Evolutionary conservation across 2,329 filamentous ascomycete species (phyloP).

Genomic region (Diaporthe batatas): DNA sequence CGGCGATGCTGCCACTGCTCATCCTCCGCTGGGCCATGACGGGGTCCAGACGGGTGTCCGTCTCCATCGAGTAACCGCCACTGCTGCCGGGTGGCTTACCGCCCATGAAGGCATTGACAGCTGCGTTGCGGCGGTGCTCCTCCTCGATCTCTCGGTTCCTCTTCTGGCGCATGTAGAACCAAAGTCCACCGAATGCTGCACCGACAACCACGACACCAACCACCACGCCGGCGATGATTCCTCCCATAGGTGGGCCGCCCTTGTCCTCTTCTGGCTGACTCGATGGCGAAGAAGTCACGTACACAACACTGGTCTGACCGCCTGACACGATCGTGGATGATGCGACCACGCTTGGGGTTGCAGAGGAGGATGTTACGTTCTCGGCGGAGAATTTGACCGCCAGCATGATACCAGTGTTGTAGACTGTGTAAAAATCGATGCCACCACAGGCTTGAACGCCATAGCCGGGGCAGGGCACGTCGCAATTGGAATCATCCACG

Average conservation of each 20-base stretch:
- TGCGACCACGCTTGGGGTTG: slow-evolving; percentile 36
- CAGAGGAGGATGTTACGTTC: slow-evolving; percentile 49
- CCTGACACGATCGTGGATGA: slow-evolving; percentile 39
- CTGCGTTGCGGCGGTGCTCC: slow-evolving; percentile 85
- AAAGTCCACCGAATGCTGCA: slow-evolving; percentile 75
- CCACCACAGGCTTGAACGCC: slow-evolving; percentile 75
- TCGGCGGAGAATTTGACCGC: slow-evolving; percentile 53
- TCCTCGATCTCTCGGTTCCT: slow-evolving; percentile 84
- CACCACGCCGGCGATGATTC: slow-evolving; percentile 89
- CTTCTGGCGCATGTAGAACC: slow-evolving; percentile 82
- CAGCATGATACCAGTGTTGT: slow-evolving; percentile 64
- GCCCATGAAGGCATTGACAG: slow-evolving; percentile 81
- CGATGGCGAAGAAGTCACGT: slow-evolving; percentile 47
- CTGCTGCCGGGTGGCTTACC: slow-evolving; percentile 72
- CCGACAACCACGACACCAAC: slow-evolving; percentile 81
- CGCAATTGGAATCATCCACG: slow-evolving; percentile 72
- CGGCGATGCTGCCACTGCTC: slow-evolving; percentile 96
- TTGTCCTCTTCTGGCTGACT: slow-evolving; percentile 45
- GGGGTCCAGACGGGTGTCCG: slow-evolving; percentile 88
- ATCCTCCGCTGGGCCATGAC: slow-evolving; percentile 86
- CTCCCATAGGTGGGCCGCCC: slow-evolving; percentile 76
- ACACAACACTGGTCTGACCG: slow-evolving; percentile 45
- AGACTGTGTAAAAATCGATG: slow-evolving; percentile 59
- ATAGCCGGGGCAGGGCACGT: slow-evolving; percentile 75
- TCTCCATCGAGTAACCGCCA: slow-evolving; percentile 74